Conservation (phyloP, 306 rosid species). For the Comarum palustre region DNA sequence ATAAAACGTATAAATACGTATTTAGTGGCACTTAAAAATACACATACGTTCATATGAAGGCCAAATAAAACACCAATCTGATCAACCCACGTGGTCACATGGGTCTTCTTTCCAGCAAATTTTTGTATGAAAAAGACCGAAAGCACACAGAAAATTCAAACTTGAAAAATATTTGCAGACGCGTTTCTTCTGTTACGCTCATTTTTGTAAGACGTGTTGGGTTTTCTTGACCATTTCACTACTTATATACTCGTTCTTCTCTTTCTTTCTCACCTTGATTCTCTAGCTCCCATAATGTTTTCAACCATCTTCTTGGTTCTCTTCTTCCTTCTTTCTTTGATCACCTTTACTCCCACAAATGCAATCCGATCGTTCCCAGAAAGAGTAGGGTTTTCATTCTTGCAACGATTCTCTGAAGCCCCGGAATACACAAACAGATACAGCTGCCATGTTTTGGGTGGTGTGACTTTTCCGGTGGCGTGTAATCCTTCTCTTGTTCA, state of each 20-base stretch:
- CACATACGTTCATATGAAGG: slow-evolving; percentile 22
- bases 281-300: slow-evolving; percentile 2
- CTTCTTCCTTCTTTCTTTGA: not conserved
- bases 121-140: not conserved
- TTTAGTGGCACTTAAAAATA: not conserved
- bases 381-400: slow-evolving; percentile 7
- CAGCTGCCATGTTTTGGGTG: slow-evolving; percentile 35
- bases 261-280: not conserved
- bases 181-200: slow-evolving; percentile 36
- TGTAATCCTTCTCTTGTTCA: slow-evolving; percentile 65
- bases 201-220: slow-evolving; percentile 26
- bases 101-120: slow-evolving; percentile 5
- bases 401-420: slow-evolving; percentile 50
- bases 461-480: not conserved
- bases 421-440: slow-evolving; percentile 57
- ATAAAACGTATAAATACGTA: not conserved
- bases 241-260: not conserved
- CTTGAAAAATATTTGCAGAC: slow-evolving; percentile 19
- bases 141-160: slow-evolving; percentile 32
- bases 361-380: slow-evolving; percentile 47
- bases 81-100: slow-evolving; percentile 23
- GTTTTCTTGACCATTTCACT: slow-evolving; percentile 25
- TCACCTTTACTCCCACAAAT: slow-evolving; percentile 23
- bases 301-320: slow-evolving; percentile 17
- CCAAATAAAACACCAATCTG: slow-evolving; percentile 7